Conservation (phyloP, 768 basidiomycete genomes). For the Agrocybe pediades region DNA sequence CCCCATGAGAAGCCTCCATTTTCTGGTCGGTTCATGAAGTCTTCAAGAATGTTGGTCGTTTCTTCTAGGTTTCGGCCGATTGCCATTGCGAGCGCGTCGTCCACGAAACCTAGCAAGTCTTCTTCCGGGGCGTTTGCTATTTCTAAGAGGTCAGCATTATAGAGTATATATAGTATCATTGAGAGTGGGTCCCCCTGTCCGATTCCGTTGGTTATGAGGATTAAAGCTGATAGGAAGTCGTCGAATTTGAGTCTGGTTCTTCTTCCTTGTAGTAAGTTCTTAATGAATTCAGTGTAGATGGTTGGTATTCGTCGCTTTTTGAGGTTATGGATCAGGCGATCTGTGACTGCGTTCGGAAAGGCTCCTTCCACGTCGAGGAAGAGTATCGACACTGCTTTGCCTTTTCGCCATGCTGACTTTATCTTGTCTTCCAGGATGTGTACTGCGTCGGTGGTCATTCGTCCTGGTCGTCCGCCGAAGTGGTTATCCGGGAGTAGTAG, state of each 20-base stretch:
- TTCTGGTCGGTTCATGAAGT: slow-evolving; percentile 24
- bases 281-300: slow-evolving; percentile 13
- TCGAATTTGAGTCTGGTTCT: slow-evolving; percentile 14
- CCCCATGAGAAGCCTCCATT: slow-evolving; percentile 28
- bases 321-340: slow-evolving; percentile 34
- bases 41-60: slow-evolving; percentile 19
- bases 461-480: slow-evolving; percentile 39
- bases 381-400: slow-evolving; percentile 33
- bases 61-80: slow-evolving; percentile 22
- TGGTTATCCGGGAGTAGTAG: slow-evolving; percentile 33
- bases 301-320: slow-evolving; percentile 24
- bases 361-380: slow-evolving; percentile 47
- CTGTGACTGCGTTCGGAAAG: slow-evolving; percentile 39
- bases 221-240: slow-evolving; percentile 12
- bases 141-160: slow-evolving; percentile 16
- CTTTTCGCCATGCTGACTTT: slow-evolving; percentile 36
- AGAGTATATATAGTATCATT: slow-evolving; percentile 26
- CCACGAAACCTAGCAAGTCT: slow-evolving; percentile 28
- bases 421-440: slow-evolving; percentile 32
- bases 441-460: slow-evolving; percentile 37
- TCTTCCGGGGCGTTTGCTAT: slow-evolving; percentile 6
- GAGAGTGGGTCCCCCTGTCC: slow-evolving; percentile 22
- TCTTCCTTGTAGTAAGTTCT: background rate
- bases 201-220: slow-evolving; percentile 17
- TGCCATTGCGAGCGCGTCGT: slow-evolving; percentile 27